Evolutionary conservation across 371 early-diverging fungal genomes (phyloP).

Genomic region (Blastocladiella emersonii): DNA sequence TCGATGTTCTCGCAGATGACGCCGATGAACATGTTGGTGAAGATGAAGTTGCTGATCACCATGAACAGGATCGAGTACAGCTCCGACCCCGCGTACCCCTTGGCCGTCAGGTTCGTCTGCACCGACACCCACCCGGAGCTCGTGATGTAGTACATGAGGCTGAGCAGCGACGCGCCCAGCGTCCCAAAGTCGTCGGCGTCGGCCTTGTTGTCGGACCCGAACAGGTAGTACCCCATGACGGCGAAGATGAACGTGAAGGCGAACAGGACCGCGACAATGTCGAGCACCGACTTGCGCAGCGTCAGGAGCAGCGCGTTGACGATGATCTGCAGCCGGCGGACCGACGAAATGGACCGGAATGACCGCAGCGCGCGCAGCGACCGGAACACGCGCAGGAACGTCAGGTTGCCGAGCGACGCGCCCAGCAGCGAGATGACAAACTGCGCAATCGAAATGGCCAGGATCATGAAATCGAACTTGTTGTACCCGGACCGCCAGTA

Average conservation of each 20-base stretch:
- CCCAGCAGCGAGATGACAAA: slow-evolving; percentile 6
- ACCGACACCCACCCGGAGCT: slow-evolving; percentile 19
- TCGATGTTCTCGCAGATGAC: slow-evolving; percentile 27
- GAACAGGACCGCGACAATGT: slow-evolving; percentile 6
- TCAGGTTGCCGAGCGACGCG: slow-evolving; percentile 3
- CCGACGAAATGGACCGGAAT: slow-evolving; percentile 10
- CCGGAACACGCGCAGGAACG: slow-evolving; percentile 10
- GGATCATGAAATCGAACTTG: slow-evolving; percentile 9
- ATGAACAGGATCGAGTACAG: slow-evolving; percentile 16
- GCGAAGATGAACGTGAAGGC: slow-evolving; percentile 10
- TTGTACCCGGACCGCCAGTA: slow-evolving; percentile 11
- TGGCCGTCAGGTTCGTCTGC: slow-evolving; percentile 11
- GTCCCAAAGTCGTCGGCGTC: slow-evolving; percentile 1
- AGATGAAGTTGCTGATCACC: slow-evolving; percentile 24
- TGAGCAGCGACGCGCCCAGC: slow-evolving; percentile 11
- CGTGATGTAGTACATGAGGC: slow-evolving; percentile 18
- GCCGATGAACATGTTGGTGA: slow-evolving; percentile 26
- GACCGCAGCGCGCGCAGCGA: slow-evolving; percentile 11
- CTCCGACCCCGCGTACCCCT: slow-evolving; percentile 16
- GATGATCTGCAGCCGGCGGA: slow-evolving; percentile 10
- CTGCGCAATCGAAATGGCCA: slow-evolving; percentile 3
- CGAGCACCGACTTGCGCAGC: slow-evolving; percentile 5
- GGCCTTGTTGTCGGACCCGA: background rate
- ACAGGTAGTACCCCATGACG: slow-evolving; percentile 11
- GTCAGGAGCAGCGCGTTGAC: slow-evolving; percentile 9